Conservation (phyloP, 2,329 filamentous ascomycete species). For the Sphaerostilbella broomeana region DNA sequence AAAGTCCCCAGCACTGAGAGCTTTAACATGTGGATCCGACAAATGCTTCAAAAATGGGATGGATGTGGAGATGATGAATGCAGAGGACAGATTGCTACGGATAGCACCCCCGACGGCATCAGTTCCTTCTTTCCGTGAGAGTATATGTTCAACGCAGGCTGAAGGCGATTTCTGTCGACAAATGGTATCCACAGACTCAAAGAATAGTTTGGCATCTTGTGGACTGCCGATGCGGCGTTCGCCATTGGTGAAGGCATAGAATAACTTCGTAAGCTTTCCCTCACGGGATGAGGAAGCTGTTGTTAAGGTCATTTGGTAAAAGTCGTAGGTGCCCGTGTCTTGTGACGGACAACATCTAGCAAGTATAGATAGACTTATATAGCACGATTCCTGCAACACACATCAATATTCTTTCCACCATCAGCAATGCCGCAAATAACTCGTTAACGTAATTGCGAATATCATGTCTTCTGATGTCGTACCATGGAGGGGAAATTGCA, state of each 20-base stretch:
- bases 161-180: conserved; percentile 9
- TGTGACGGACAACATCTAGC: too few relatives aligned
- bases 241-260: conserved; percentile 11
- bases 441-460: not conserved
- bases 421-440: too few relatives aligned
- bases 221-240: conserved; percentile 5
- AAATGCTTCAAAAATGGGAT: conserved; percentile 8
- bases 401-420: too few relatives aligned
- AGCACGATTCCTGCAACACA: too few relatives aligned
- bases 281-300: not conserved
- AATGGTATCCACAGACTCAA: conserved; percentile 12
- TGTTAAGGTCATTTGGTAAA: conserved; percentile 2
- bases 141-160: conserved; percentile 12
- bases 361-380: too few relatives aligned
- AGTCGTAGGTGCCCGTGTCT: too few relatives aligned
- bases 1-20: conserved; percentile 12
- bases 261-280: conserved; percentile 11
- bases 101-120: conserved; percentile 10
- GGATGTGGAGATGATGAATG: conserved; percentile 4
- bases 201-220: conserved; percentile 15
- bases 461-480: not conserved
- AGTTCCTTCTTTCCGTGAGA: conserved; percentile 8
- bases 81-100: conserved; percentile 9
- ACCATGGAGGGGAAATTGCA: not conserved
- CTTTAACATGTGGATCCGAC: conserved; percentile 6